Evolutionary conservation across 257 asterid species (phyloP).

Genomic region (Salvia miltiorrhiza): DNA sequence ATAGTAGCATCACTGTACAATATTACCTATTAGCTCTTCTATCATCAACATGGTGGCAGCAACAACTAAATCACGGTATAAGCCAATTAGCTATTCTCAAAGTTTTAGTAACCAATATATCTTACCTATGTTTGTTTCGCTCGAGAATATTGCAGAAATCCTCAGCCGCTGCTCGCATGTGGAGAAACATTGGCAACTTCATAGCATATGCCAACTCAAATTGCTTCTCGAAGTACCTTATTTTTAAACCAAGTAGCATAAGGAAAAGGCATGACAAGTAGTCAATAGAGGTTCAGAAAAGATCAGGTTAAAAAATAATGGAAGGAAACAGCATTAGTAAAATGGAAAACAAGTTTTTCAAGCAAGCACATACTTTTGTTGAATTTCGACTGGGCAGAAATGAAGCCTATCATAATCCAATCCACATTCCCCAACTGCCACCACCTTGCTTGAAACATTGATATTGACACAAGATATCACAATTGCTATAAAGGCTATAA

Average conservation of each 20-base stretch:
- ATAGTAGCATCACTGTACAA: background rate
- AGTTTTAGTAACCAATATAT: conserved; percentile 14
- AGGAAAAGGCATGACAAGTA: background rate
- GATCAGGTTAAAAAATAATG: background rate
- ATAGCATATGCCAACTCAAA: conserved; percentile 82
- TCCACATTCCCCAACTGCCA: conserved; percentile 99
- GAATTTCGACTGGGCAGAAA: conserved; percentile 80
- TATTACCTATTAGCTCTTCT: background rate
- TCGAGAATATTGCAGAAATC: conserved; percentile 78
- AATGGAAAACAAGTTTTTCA: background rate
- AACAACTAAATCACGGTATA: background rate
- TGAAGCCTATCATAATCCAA: conserved; percentile 95
- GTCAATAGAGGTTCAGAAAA: conserved; percentile 7
- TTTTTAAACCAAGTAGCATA: conserved; percentile 13
- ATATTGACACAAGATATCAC: conserved; percentile 13
- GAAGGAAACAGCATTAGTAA: background rate
- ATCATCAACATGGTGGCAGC: background rate
- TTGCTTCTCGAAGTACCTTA: conserved; percentile 91
- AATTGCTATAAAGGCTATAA: conserved; percentile 7
- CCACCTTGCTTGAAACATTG: conserved; percentile 66
- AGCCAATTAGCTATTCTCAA: conserved; percentile 1
- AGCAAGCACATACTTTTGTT: conserved; percentile 70
- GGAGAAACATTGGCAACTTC: conserved; percentile 97
- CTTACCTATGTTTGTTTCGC: conserved; percentile 62
- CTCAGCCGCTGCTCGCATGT: conserved; percentile 97